phyloP scores from a whole-genome alignment of 352 stramenopile genomes.

The Thalassiosira livingstoniorum region DNA sequence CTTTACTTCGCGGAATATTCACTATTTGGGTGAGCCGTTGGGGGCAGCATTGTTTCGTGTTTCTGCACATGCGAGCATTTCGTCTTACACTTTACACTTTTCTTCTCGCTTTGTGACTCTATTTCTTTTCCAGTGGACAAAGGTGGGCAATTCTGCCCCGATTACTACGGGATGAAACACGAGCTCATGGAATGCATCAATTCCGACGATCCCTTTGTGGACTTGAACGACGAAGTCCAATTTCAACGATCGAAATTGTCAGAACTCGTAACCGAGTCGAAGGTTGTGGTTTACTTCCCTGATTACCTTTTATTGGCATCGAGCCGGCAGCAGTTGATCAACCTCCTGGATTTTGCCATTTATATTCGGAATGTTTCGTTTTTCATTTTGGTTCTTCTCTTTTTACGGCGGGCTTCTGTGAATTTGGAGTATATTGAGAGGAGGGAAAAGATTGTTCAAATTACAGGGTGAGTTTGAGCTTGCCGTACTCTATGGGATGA shows the following conservation, averaged over 20 bases:
- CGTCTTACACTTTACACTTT: too few relatives aligned
- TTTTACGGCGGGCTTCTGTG: constrained; percentile 37
- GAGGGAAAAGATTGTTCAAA: constrained; percentile 66
- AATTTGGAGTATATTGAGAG: constrained; percentile 49
- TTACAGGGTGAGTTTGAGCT: constrained; percentile 55
- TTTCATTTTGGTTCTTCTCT: constrained; percentile 60
- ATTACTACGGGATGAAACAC: constrained; percentile 75
- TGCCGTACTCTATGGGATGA: neutral
- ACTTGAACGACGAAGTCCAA: constrained; percentile 67
- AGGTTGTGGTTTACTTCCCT: constrained; percentile 72
- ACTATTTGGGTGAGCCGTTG: constrained; percentile 59
- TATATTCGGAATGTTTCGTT: constrained; percentile 70
- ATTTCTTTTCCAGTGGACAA: constrained; percentile 49
- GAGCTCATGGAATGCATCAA: constrained; percentile 72
- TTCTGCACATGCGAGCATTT: too few relatives aligned
- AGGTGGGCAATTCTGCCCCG: constrained; percentile 66
- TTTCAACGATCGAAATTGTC: constrained; percentile 64
- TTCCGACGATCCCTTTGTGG: constrained; percentile 63
- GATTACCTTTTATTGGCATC: constrained; percentile 72
- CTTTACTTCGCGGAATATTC: constrained; percentile 70
- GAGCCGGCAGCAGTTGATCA: constrained; percentile 70
- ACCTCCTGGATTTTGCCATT: constrained; percentile 69
- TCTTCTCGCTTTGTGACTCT: neutral
- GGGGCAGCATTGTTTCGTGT: too few relatives aligned
- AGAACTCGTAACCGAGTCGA: constrained; percentile 70